Conservation (phyloP, 495 filamentous ascomycete genomes). For the Neurospora sp. region DNA sequence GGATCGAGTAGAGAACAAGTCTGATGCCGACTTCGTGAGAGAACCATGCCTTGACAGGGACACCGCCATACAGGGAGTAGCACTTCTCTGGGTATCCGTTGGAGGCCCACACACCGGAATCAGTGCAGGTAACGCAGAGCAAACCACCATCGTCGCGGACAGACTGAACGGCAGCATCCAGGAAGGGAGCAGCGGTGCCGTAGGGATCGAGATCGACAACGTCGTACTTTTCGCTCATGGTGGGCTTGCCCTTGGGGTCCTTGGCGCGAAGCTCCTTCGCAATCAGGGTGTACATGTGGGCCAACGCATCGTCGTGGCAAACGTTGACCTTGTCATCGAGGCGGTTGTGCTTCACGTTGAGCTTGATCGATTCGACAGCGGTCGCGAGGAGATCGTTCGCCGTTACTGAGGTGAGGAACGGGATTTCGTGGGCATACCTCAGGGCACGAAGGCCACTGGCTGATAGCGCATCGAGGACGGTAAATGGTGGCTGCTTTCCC, state of each 20-base stretch:
- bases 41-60: constrained; percentile 70
- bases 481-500: constrained; percentile 39
- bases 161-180: constrained; percentile 80
- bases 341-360: constrained; percentile 75
- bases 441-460: constrained; percentile 88
- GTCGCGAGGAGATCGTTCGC: constrained; percentile 77
- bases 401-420: constrained; percentile 68
- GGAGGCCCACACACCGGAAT: constrained; percentile 89
- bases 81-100: constrained; percentile 88
- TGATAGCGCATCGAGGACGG: constrained; percentile 88
- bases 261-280: constrained; percentile 28
- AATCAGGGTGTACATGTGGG: constrained; percentile 76
- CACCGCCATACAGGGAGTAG: constrained; percentile 81
- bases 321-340: constrained; percentile 58
- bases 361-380: constrained; percentile 69
- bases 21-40: constrained; percentile 87
- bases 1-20: constrained; percentile 70
- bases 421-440: constrained; percentile 85
- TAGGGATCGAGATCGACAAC: constrained; percentile 97
- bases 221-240: constrained; percentile 53
- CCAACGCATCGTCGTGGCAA: constrained; percentile 69
- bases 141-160: constrained; percentile 76
- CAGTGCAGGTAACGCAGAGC: constrained; percentile 92
- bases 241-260: constrained; percentile 15
- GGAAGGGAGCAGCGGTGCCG: constrained; percentile 79